Percentiles rank a stretch among this genome's conserved stretches.
phyloP scores from a whole-genome alignment of 768 basidiomycete species.

The Hortiboletus flavorubellus region DNA sequence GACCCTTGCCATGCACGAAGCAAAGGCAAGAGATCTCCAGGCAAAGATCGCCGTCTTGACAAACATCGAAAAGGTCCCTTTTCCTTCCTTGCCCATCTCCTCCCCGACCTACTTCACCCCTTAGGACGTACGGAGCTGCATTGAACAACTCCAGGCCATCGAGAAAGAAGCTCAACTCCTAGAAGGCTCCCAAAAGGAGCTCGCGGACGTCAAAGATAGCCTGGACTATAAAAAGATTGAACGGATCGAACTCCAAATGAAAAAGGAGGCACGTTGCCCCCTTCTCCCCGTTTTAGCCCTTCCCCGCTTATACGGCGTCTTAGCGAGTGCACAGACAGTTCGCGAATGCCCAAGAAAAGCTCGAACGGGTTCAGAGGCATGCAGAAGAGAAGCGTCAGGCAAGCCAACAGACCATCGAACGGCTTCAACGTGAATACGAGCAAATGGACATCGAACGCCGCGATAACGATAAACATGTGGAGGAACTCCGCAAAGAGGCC shows the following conservation, averaged over 20 bases:
- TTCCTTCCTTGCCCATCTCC: not conserved
- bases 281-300: not conserved
- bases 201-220: slow-evolving; percentile 64
- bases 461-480: slow-evolving; percentile 75
- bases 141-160: slow-evolving; percentile 74
- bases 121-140: slow-evolving; percentile 67
- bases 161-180: slow-evolving; percentile 64
- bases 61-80: slow-evolving; percentile 72
- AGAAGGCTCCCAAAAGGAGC: slow-evolving; percentile 62
- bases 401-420: slow-evolving; percentile 71
- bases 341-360: slow-evolving; percentile 76
- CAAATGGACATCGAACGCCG: slow-evolving; percentile 72
- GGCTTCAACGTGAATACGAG: slow-evolving; percentile 74
- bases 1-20: slow-evolving; percentile 59
- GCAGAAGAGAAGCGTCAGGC: slow-evolving; percentile 75
- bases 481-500: slow-evolving; percentile 70
- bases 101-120: not conserved
- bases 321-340: slow-evolving; percentile 83
- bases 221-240: slow-evolving; percentile 74
- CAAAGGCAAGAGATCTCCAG: slow-evolving; percentile 74
- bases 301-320: not conserved
- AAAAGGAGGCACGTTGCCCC: slow-evolving; percentile 54
- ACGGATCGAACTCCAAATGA: slow-evolving; percentile 60
- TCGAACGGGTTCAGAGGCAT: slow-evolving; percentile 73
- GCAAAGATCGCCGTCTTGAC: slow-evolving; percentile 67